Base-by-base conservation (phyloP, 2,329 filamentous ascomycete genomes). In the Leptographium wingfieldii region DNA sequence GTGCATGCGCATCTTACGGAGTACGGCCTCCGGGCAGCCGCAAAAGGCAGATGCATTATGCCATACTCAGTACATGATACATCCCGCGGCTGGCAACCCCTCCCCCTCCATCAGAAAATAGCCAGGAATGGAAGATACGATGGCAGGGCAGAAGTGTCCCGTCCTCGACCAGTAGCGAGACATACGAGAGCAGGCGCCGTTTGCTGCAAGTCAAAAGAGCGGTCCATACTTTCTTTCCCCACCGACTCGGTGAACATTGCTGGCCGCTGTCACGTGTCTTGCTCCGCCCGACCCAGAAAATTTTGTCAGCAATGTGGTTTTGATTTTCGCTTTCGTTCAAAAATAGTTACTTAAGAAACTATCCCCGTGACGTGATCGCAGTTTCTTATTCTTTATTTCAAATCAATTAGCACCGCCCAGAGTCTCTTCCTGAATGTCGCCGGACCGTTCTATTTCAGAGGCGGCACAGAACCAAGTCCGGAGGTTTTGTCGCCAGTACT, bases 401-500 rank as follows among this genome's bases (percentile, higher is more conserved):
- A 35, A 10, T 10, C 33, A 35, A 11, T 35, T 10, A 35, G 33
- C 9, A 9, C 33, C 33, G 33, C 33, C 9, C 33, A 35, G 6
- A 35, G 51, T 27, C 48, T 51, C 27, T 25, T 9, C 48, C n/a
- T 22, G 9, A 5, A 51, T 51, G 48, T 51, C 48, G 25, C 14
- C 25, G 22, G 48, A 6, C 22, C 12, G 11, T 25, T 27, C 2
- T 10, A 48, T 51, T 12, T 9, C 48, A 25, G 22, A 33, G 3
- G 29, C 9, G 10, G 51, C 29, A 16, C 51, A 29, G 9, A 19
- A 53, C 5, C 55, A 57, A 35, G 43, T 57, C 40, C 51, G 19
- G 12, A 12, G 61, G 22, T 84, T 91, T 69, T 85, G 82, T 65
- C 80, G 81, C 63, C 91, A 96, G 69, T 95, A 90, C 68, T 79